Percentiles rank a stretch among this genome's conserved stretches.
These are phyloP conservation scores for Saitozyma podzolica DNA, from an alignment of 768 basidiomycete species.

Conservation along the genomic window DNA sequence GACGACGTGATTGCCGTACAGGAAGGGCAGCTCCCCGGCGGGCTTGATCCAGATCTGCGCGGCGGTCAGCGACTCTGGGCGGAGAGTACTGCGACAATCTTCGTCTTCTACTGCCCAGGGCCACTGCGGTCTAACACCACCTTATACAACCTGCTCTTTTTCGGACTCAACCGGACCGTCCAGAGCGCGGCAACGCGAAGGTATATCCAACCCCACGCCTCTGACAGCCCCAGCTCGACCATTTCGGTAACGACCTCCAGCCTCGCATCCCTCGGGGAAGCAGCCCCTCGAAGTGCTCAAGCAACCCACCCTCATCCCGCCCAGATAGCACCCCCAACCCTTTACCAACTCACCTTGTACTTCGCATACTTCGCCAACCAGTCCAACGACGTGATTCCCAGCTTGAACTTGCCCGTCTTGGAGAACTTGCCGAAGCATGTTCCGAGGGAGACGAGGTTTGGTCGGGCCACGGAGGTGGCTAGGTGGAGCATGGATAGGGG, in stretches of 20 bases:
- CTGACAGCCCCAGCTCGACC: too few species aligned
- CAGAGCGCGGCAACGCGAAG: too few species aligned
- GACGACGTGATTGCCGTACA: slow-evolving; percentile 97
- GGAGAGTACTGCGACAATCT: too few species aligned
- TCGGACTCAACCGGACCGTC: too few species aligned
- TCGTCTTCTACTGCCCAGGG: too few species aligned
- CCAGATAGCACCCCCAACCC: not conserved
- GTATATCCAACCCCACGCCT: too few species aligned
- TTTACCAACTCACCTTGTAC: slow-evolving; percentile 70
- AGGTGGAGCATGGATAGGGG: slow-evolving; percentile 92
- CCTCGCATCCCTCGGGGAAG: too few species aligned
- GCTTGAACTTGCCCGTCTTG: slow-evolving; percentile 95
- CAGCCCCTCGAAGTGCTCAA: not conserved
- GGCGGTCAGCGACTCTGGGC: too few species aligned
- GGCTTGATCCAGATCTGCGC: slow-evolving; percentile 87
- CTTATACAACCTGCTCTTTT: not conserved
- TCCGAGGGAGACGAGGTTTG: slow-evolving; percentile 86
- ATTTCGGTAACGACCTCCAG: too few species aligned
- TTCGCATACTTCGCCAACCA: slow-evolving; percentile 94
- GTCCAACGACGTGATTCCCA: slow-evolving; percentile 91
- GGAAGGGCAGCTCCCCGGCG: slow-evolving; percentile 98
- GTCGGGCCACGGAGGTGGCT: slow-evolving; percentile 85
- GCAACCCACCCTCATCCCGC: not conserved
- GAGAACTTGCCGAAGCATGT: slow-evolving; percentile 98
- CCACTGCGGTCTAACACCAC: not conserved